Evolutionary conservation across 1,284 basidiomycete genomes (phyloP).

Genomic region (Heterobasidion occidentale): DNA sequence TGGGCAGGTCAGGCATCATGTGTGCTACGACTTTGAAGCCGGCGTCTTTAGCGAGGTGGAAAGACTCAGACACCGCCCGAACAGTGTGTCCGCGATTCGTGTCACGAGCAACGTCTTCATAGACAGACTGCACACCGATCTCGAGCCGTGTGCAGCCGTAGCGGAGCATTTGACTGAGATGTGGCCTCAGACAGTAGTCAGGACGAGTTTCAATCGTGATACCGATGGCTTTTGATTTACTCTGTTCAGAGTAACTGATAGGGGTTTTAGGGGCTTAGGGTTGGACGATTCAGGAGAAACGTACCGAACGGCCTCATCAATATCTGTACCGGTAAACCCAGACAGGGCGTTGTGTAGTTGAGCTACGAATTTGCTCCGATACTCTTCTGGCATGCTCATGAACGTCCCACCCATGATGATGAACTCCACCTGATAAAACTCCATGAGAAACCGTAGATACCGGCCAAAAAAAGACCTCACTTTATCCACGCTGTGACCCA

Average conservation of each 20-base stretch:
- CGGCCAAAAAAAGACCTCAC: constrained; percentile 29
- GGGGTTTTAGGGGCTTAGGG: neutral
- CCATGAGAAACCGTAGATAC: neutral
- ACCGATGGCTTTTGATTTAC: constrained; percentile 97
- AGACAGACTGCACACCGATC: constrained; percentile 98
- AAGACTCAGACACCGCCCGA: constrained; percentile 94
- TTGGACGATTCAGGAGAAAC: constrained; percentile 10
- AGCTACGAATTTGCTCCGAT: constrained; percentile 89
- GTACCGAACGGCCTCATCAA: constrained; percentile 94
- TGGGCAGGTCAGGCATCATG: constrained; percentile 98
- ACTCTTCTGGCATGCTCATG: constrained; percentile 98
- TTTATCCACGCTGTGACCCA: constrained; percentile 98
- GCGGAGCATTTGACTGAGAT: constrained; percentile 97
- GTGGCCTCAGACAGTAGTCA: constrained; percentile 96
- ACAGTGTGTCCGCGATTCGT: constrained; percentile 99
- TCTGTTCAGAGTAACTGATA: constrained; percentile 84
- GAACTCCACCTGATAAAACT: constrained; percentile 74
- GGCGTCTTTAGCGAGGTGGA: constrained; percentile 97
- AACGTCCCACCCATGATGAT: constrained; percentile 99
- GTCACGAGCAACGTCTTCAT: constrained; percentile 98
- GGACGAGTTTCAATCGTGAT: constrained; percentile 99
- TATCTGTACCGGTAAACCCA: constrained; percentile 87
- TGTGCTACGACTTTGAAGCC: constrained; percentile 99
- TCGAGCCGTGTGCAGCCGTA: constrained; percentile 98
- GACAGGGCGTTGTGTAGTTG: constrained; percentile 97